Conservation (phyloP, 208 protist genomes). For the Leishmania guyanensis region DNA sequence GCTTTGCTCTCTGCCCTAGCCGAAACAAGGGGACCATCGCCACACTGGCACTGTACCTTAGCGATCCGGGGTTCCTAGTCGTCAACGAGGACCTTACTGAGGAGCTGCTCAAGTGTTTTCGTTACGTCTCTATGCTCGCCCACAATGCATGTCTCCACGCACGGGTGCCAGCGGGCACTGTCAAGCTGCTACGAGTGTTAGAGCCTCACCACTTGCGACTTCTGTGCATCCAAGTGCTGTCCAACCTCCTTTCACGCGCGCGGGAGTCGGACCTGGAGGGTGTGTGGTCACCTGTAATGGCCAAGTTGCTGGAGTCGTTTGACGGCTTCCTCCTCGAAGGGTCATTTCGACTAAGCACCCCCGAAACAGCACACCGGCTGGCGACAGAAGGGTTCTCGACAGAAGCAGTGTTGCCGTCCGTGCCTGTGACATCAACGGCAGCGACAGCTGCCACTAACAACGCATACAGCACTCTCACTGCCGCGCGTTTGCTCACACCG, state of each 20-base stretch:
- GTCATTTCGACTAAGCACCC: background rate
- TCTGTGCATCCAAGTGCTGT: slow-evolving; percentile 52
- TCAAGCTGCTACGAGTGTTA: slow-evolving; percentile 44
- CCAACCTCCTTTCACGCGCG: slow-evolving; percentile 36
- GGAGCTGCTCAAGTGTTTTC: slow-evolving; percentile 73
- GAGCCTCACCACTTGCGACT: slow-evolving; percentile 47
- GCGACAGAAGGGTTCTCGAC: background rate
- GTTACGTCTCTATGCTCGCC: slow-evolving; percentile 40
- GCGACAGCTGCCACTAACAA: background rate
- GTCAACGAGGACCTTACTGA: slow-evolving; percentile 54
- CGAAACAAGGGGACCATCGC: slow-evolving; percentile 34
- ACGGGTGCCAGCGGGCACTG: slow-evolving; percentile 27
- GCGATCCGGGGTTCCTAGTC: slow-evolving; percentile 33
- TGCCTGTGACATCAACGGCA: background rate
- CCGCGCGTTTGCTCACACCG: slow-evolving; percentile 3
- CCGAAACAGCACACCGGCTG: background rate
- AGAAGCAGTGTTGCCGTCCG: background rate
- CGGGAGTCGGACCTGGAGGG: slow-evolving; percentile 21
- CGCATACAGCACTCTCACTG: background rate
- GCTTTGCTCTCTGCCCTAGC: slow-evolving; percentile 30
- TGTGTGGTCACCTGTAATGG: slow-evolving; percentile 24
- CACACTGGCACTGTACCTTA: slow-evolving; percentile 30
- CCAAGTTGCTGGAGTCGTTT: slow-evolving; percentile 29
- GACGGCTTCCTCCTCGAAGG: slow-evolving; percentile 11
- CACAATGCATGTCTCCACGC: slow-evolving; percentile 35